Evolutionary conservation across 108 stramenopile species (phyloP).

Genomic region (Chaetoceros tenuissimus): DNA sequence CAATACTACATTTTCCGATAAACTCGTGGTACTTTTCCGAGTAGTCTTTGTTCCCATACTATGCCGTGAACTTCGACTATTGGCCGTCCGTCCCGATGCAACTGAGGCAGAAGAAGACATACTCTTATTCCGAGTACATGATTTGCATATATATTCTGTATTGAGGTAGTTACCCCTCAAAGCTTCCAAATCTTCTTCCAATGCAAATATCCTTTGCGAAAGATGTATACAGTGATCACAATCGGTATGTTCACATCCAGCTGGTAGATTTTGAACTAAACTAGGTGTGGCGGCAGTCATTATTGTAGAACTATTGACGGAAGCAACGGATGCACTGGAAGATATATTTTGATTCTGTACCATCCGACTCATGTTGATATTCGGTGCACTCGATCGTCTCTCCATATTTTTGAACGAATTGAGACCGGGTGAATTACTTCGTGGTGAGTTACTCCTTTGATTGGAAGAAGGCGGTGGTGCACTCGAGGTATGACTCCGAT

Average conservation of each 20-base stretch:
- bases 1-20: not conserved
- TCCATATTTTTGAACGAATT: not conserved
- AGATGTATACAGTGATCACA: conserved; percentile 24
- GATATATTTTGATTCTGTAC: not conserved
- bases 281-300: not conserved
- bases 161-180: conserved; percentile 33
- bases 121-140: conserved; percentile 3
- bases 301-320: not conserved
- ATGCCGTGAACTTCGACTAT: conserved; percentile 2
- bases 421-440: no score
- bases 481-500: not conserved
- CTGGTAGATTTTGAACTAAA: not conserved
- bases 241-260: not conserved
- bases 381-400: not conserved
- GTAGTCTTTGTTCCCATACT: not conserved
- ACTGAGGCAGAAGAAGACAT: not conserved
- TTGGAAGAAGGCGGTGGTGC: not conserved
- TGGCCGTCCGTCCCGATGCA: conserved; percentile 8
- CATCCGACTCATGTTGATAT: not conserved
- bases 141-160: conserved; percentile 26
- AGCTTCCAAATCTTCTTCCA: conserved; percentile 45
- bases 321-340: not conserved
- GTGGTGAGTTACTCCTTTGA: not conserved
- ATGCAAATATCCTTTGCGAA: conserved; percentile 20
- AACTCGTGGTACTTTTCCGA: conserved; percentile 9